phyloP scores from a whole-genome alignment of 768 basidiomycete genomes.

The Trametes cubensis region DNA sequence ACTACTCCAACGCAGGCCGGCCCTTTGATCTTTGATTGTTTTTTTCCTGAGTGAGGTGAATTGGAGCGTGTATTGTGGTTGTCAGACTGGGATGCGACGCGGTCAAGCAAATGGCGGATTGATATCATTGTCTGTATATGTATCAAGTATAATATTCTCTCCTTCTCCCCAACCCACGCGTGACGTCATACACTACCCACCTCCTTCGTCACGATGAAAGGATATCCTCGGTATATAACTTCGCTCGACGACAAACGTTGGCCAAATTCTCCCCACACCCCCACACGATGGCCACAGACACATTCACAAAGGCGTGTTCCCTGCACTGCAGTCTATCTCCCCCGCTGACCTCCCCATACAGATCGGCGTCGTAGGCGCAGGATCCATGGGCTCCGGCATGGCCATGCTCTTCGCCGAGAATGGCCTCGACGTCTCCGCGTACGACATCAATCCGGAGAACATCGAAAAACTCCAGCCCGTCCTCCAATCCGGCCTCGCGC shows the following conservation, averaged over 20 bases:
- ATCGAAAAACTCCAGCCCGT: conserved; percentile 20
- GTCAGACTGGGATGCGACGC: no score
- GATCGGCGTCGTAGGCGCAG: conserved; percentile 29
- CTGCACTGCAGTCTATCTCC: background rate
- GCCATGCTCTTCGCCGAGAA: conserved; percentile 32
- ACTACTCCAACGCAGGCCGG: background rate
- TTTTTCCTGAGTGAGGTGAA: no score
- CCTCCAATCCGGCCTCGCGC: conserved; percentile 15
- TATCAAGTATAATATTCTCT: conserved; percentile 23
- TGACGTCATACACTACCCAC: conserved; percentile 12
- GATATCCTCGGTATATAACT: background rate
- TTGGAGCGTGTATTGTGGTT: background rate
- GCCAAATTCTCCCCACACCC: background rate
- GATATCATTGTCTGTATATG: conserved; percentile 8
- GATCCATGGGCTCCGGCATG: conserved; percentile 31
- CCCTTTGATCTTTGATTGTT: background rate
- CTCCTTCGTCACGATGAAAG: background rate
- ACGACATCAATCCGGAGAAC: conserved; percentile 24
- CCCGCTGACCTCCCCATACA: conserved; percentile 6
- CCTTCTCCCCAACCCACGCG: background rate
- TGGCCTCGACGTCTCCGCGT: conserved; percentile 26
- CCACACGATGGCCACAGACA: background rate
- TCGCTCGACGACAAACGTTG: background rate
- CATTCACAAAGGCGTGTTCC: conserved; percentile 11
- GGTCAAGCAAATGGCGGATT: background rate